phyloP scores from a whole-genome alignment of 805 yeast genomes.

The Ogataea sp. region DNA sequence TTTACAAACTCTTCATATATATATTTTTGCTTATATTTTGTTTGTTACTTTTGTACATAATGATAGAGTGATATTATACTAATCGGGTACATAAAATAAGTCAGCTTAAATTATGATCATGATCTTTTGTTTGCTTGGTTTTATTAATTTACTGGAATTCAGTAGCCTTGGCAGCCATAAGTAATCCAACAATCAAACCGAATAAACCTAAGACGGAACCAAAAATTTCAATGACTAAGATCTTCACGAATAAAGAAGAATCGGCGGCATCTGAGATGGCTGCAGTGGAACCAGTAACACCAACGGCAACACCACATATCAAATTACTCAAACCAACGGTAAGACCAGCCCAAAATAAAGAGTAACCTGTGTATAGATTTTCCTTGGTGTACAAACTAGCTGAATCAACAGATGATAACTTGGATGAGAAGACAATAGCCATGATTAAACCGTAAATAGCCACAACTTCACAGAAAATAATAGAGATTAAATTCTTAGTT shows the following conservation, averaged over 20 bases:
- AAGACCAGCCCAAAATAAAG: constrained; percentile 96
- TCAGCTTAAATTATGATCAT: too few relatives aligned
- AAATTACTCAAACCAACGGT: constrained; percentile 92
- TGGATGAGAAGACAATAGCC: constrained; percentile 94
- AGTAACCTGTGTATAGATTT: constrained; percentile 89
- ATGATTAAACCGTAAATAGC: constrained; percentile 97
- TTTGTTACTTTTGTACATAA: too few relatives aligned
- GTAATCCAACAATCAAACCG: constrained; percentile 92
- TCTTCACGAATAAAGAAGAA: constrained; percentile 88
- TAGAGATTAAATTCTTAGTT: constrained; percentile 91
- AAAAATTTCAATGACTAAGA: constrained; percentile 93
- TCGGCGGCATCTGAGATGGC: constrained; percentile 98
- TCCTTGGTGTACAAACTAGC: constrained; percentile 65
- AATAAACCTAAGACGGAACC: constrained; percentile 94
- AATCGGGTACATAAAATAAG: too few relatives aligned
- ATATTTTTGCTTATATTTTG: too few relatives aligned
- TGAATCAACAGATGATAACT: constrained; percentile 61
- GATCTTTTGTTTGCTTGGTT: not conserved
- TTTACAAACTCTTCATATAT: too few relatives aligned
- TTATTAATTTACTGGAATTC: constrained; percentile 62
- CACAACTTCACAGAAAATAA: constrained; percentile 98
- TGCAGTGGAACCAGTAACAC: constrained; percentile 97
- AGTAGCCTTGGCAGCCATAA: constrained; percentile 93
- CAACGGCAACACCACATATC: constrained; percentile 96
- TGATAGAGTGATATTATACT: too few relatives aligned